These are phyloP conservation scores for Byssochlamys sp. DNA, from an alignment of 2,329 filamentous ascomycete genomes.

Conservation along the genomic window DNA sequence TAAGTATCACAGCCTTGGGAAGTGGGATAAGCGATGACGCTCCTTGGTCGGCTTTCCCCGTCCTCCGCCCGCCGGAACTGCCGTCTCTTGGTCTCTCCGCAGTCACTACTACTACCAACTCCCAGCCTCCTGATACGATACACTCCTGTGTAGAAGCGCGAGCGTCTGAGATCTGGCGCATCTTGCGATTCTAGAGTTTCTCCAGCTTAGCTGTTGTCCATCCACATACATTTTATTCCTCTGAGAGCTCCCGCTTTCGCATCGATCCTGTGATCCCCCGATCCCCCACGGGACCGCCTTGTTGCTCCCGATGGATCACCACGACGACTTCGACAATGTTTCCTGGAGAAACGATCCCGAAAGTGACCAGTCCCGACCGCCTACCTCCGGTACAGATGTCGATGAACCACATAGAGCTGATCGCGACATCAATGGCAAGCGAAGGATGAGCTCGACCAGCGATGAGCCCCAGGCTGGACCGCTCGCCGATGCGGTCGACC, in stretches of 20 bases:
- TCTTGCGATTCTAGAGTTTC: background rate
- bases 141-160: background rate
- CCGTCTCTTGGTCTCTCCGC: background rate
- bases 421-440: slow-evolving; percentile 40
- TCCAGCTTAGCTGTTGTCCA: background rate
- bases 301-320: slow-evolving; percentile 32
- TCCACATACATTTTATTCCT: background rate
- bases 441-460: slow-evolving; percentile 36
- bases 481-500: slow-evolving; percentile 47
- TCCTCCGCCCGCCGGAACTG: background rate
- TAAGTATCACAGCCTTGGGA: background rate
- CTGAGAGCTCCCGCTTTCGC: background rate
- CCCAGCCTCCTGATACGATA: background rate
- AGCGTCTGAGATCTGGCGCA: background rate
- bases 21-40: background rate
- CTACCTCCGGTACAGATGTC: slow-evolving; percentile 32
- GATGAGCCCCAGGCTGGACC: slow-evolving; percentile 41
- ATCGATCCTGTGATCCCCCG: background rate
- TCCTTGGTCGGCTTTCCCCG: background rate
- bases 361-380: slow-evolving; percentile 35
- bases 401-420: slow-evolving; percentile 25
- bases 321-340: slow-evolving; percentile 70
- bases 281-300: slow-evolving; percentile 8
- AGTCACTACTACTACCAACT: background rate
- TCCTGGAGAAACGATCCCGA: slow-evolving; percentile 62